Base-by-base conservation (phyloP, 139 green algal species). In the Mychonastes homosphaera region DNA sequence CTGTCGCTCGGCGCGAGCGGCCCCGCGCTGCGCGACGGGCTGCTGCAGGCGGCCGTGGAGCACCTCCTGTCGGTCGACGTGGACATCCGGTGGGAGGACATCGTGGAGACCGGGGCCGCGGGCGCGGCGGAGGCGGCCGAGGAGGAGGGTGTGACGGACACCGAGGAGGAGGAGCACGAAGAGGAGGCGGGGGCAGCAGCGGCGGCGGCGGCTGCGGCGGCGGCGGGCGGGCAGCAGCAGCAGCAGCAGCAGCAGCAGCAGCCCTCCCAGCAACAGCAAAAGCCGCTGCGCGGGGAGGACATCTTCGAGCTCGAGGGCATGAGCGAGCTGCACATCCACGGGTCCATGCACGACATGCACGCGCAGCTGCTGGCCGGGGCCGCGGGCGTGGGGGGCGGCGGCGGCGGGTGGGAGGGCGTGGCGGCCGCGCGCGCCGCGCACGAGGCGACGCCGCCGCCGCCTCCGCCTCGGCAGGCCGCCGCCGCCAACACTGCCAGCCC, bases 31-130 rank as follows among this genome's bases (percentile, higher is more conserved):
- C 58, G 75, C 3, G 81, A 89, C 33, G 73, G 60, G 16, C 53
- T 92, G 60, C 73, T 92, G 53, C 51, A 57, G n/a, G 73, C 57
- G 1, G 71, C 82, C 28, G 69, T 91, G 41, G 72, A 87, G 30
- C 79, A 89, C 54, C 53, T 93, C 52, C 67, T 93, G 9, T 56
- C 55, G 18, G 58, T 91, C 13, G 84, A 94, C 57, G 84, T 88
- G 40, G 85, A 95, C 58, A 91, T 95, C 54, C 57, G 63, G 46
- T 92, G 84, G 86, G 83, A 96, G 73, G 87, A 95, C 72, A 94
- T 95, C 63, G 74, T 84, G 21, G 81, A 89, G 33, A 54, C 57
- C 36, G 60, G 62, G 3, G 71, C 66, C 53, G 72, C 72, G 74
- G 56, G 27, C 43, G 52, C 30, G 39, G 15, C 19, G 28, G 40